Conservation (phyloP, 495 filamentous ascomycete species). For the Tuber borchii region DNA sequence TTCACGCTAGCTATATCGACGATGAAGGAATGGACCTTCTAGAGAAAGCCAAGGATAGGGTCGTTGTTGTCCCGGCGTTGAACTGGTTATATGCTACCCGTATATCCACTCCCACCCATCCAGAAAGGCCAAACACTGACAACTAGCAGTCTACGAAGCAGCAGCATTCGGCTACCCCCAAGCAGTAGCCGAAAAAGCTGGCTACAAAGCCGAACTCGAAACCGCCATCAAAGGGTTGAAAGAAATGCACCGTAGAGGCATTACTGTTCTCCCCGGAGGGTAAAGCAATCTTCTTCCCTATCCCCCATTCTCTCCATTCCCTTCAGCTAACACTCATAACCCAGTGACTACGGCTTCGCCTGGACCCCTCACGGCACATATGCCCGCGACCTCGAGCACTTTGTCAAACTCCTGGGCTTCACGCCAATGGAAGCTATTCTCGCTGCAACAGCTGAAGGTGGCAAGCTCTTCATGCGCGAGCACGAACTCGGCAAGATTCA, state of each 20-base stretch:
- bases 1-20: constrained; percentile 51
- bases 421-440: constrained; percentile 50
- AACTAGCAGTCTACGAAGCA: constrained; percentile 43
- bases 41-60: constrained; percentile 46
- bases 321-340: neutral
- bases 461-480: constrained; percentile 49
- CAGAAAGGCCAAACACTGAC: neutral
- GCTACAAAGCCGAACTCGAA: constrained; percentile 48
- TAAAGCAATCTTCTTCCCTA: neutral
- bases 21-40: constrained; percentile 50
- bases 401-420: constrained; percentile 50
- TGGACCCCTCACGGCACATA: constrained; percentile 53
- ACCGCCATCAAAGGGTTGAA: constrained; percentile 44
- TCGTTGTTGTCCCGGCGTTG: constrained; percentile 49
- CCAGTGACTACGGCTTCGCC: constrained; percentile 50
- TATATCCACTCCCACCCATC: neutral
- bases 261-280: constrained; percentile 48
- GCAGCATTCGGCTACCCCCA: constrained; percentile 47
- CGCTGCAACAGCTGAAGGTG: constrained; percentile 46
- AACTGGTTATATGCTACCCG: constrained; percentile 48
- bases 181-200: constrained; percentile 47
- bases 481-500: constrained; percentile 49
- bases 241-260: constrained; percentile 50
- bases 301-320: neutral
- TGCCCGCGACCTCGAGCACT: constrained; percentile 49